Evolutionary conservation across 495 filamentous ascomycete genomes (phyloP).

Genomic region (Glonium stellatum): DNA sequence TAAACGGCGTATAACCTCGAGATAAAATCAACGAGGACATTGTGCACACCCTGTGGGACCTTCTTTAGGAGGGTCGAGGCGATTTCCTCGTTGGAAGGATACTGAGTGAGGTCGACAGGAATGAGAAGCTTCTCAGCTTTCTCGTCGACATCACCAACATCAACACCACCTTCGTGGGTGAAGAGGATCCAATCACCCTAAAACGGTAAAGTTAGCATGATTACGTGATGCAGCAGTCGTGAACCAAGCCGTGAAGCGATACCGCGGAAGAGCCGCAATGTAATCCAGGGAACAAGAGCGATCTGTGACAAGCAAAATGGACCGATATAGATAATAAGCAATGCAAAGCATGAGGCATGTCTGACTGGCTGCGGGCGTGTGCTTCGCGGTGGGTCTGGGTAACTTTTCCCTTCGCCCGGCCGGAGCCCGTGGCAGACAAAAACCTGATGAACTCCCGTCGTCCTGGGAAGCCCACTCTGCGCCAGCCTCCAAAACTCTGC

Average conservation of each 20-base stretch:
- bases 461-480: neutral
- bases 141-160: conserved; percentile 97
- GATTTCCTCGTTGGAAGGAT: conserved; percentile 92
- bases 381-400: conserved; percentile 25
- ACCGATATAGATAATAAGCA: conserved; percentile 2
- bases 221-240: conserved; percentile 13
- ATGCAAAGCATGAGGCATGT: conserved; percentile 3
- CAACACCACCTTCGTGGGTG: conserved; percentile 98
- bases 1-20: conserved; percentile 92
- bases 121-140: conserved; percentile 98
- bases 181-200: conserved; percentile 99
- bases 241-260: conserved; percentile 2
- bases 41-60: conserved; percentile 91
- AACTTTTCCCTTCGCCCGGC: conserved; percentile 52
- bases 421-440: conserved; percentile 31
- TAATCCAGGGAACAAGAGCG: conserved; percentile 1
- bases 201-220: conserved; percentile 20
- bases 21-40: conserved; percentile 98
- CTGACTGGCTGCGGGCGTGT: conserved; percentile 10
- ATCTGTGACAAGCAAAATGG: neutral
- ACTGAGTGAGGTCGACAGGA: conserved; percentile 89
- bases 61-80: conserved; percentile 78
- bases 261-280: conserved; percentile 25
- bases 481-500: neutral
- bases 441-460: conserved; percentile 13